Evolutionary conservation across 768 basidiomycete genomes (phyloP).

Genomic region (Collybia nuda): DNA sequence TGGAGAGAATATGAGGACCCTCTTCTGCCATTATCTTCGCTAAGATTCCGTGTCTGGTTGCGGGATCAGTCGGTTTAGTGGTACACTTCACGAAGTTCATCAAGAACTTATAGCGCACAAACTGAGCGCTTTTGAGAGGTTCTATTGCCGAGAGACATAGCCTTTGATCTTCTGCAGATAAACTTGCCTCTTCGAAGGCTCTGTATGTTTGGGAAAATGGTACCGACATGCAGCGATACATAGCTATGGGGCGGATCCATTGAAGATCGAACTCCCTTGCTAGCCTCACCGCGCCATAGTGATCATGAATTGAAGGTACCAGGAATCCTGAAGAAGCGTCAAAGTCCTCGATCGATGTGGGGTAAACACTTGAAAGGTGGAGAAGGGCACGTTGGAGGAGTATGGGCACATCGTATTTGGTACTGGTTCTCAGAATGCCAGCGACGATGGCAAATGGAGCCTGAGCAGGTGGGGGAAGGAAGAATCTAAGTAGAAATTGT

Average conservation of each 20-base stretch:
- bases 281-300: constrained; percentile 1
- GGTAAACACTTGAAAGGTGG: constrained; percentile 5
- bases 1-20: not conserved
- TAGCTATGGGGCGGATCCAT: constrained; percentile 9
- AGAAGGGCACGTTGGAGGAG: constrained; percentile 6
- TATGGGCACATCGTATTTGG: constrained; percentile 6
- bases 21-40: not conserved
- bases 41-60: not conserved
- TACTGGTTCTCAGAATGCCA: constrained; percentile 9
- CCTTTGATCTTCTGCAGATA: not conserved
- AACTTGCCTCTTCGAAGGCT: not conserved
- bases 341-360: not conserved
- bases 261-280: constrained; percentile 4
- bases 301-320: not conserved
- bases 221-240: constrained; percentile 4
- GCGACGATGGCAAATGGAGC: constrained; percentile 2
- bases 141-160: not conserved
- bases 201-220: not conserved
- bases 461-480: not conserved
- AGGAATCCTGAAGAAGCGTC: not conserved
- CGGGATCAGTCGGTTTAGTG: too few relatives aligned
- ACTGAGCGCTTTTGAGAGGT: not conserved
- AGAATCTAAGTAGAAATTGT: constrained; percentile 3
- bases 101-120: not conserved
- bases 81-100: not conserved